Percentiles rank a stretch among this genome's conserved stretches.
Evolutionary conservation across 306 rosid species (phyloP).

Genomic region (Prunus fruticosa): DNA sequence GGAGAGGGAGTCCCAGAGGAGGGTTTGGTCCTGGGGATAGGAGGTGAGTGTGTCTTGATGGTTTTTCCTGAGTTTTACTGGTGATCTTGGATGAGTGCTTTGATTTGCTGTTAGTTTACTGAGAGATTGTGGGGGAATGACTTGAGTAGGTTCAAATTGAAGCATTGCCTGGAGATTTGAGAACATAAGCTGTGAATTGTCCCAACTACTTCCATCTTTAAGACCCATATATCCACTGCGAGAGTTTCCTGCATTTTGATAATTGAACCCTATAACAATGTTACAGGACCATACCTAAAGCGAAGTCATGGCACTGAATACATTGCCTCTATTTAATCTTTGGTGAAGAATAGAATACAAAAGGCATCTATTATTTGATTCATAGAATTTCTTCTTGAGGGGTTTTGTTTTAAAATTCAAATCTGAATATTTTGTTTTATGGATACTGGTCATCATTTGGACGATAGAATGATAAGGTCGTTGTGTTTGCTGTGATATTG

Average conservation of each 20-base stretch:
- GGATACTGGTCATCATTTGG: not conserved
- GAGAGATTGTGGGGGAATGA: not conserved
- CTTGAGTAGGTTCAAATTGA: not conserved
- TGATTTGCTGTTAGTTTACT: not conserved
- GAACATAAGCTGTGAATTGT: not conserved
- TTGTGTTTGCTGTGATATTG: not conserved
- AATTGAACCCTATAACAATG: not conserved
- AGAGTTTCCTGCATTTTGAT: not conserved
- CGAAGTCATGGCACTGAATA: not conserved
- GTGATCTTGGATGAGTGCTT: not conserved
- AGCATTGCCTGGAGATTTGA: constrained; percentile 1
- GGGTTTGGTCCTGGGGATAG: constrained; percentile 82
- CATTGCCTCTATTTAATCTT: not conserved
- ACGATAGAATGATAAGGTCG: not conserved
- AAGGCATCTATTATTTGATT: not conserved
- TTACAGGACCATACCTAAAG: not conserved
- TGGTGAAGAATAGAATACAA: not conserved
- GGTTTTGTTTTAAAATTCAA: not conserved
- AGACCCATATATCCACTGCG: not conserved
- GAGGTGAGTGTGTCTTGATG: constrained; percentile 28
- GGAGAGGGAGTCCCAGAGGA: constrained; percentile 82
- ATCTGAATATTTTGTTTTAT: not conserved
- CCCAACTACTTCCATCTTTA: not conserved
- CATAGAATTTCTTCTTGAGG: not conserved
- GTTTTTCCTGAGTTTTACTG: not conserved